Base-by-base conservation (phyloP, 768 basidiomycete species). In the Mycena belliarum region DNA sequence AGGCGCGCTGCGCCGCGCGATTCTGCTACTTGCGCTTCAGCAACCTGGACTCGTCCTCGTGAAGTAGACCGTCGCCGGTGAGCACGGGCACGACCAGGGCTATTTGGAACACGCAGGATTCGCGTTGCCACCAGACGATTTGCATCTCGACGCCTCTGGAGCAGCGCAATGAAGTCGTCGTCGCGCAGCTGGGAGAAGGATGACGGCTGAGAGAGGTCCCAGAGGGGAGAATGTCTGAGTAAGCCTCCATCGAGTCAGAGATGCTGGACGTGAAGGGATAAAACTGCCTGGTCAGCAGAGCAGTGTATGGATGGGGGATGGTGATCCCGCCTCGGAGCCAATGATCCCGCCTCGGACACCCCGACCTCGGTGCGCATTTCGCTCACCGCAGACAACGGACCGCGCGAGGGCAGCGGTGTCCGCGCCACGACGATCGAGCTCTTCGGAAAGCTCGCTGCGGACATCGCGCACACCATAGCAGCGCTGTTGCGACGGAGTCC, bases 21-120 rank as follows among this genome's bases (percentile, higher is more conserved):
- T 99, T 99, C 75, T 98, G 96, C 66, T 98, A 92, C 75, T 98
- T 98, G 61, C 96, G 87, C 69, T 96, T 95, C 62, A 91, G 60
- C 6, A 93, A 73, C 23, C 91, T 83, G 6, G 79, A 72, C 66
- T 93, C 91, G 63, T 95, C 92, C 73, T 91, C 61, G 12, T n/a
- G 29, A 47, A n/a, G n/a, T n/a, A n/a, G n/a, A n/a, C n/a, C 57
- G 42, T 15, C 10, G 41, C 52, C 14, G 45, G 52, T 42, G 1
- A 61, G 54, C 33, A 55, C 26, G 33, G 58, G 32, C 18, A 32
- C 4, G 21, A 16, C 18, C n/a, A n/a, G n/a, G n/a, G n/a, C 25
- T 37, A 37, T 43, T 35, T 52, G 64, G 12, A 32, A 58, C 14
- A 49, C 37, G 53, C 58, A 18, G 49, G 49, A 42, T 40, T 35